Conservation (phyloP, 1,284 basidiomycete species). For the Agroathelia rolfsii region DNA sequence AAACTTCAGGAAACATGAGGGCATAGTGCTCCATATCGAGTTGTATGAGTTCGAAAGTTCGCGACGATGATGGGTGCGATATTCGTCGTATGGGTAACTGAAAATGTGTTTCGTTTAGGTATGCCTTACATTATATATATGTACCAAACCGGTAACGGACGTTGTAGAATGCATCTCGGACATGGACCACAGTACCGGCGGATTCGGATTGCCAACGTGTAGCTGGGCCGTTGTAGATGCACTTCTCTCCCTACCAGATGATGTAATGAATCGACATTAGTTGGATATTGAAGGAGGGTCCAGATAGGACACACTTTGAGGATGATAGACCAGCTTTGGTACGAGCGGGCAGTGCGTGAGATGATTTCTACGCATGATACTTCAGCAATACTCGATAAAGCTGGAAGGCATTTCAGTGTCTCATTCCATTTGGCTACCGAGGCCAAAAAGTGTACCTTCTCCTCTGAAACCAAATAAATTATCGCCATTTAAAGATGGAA, state of each 20-base stretch:
- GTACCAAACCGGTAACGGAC: slow-evolving; percentile 45
- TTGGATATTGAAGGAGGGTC: slow-evolving; percentile 5
- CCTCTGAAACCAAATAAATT: slow-evolving; percentile 81
- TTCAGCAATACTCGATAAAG: slow-evolving; percentile 75
- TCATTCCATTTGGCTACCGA: slow-evolving; percentile 8
- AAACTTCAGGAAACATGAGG: slow-evolving; percentile 58
- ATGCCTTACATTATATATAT: slow-evolving; percentile 3
- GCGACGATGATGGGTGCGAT: slow-evolving; percentile 48
- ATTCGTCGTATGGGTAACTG: slow-evolving; percentile 72
- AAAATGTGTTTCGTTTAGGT: slow-evolving; percentile 8
- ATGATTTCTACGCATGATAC: slow-evolving; percentile 69
- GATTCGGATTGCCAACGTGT: slow-evolving; percentile 61
- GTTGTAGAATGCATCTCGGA: slow-evolving; percentile 82
- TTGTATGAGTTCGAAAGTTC: slow-evolving; percentile 56
- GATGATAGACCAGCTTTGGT: slow-evolving; percentile 63
- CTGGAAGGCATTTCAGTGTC: slow-evolving; percentile 25
- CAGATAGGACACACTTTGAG: slow-evolving; percentile 41
- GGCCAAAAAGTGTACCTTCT: slow-evolving; percentile 50
- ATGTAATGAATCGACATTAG: slow-evolving; percentile 6
- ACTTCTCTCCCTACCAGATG: slow-evolving; percentile 51
- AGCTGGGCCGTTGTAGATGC: slow-evolving; percentile 63
- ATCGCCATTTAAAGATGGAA: slow-evolving; percentile 36
- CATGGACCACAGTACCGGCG: slow-evolving; percentile 68
- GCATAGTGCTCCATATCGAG: slow-evolving; percentile 65
- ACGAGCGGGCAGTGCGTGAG: slow-evolving; percentile 50